phyloP scores from a whole-genome alignment of 2,329 filamentous ascomycete species.

The Sporothrix mexicana region DNA sequence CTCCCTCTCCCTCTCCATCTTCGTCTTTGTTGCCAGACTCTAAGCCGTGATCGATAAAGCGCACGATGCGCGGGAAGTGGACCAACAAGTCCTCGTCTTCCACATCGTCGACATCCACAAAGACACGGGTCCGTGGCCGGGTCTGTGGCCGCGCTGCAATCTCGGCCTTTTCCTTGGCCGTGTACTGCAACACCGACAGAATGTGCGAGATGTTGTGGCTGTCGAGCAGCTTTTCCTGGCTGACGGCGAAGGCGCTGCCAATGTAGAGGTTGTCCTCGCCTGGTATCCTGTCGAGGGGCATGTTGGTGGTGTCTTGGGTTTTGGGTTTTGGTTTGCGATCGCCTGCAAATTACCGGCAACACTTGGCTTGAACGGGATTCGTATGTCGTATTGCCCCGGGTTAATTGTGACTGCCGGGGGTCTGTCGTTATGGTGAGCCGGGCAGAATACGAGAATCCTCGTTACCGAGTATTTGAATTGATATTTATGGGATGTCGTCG shows the following conservation, averaged over 20 bases:
- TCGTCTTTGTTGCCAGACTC: background rate
- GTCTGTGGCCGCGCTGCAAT: conserved; percentile 55
- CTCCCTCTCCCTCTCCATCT: conserved; percentile 36
- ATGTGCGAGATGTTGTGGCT: conserved; percentile 83
- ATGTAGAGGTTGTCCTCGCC: conserved; percentile 76
- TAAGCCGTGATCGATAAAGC: conserved; percentile 66
- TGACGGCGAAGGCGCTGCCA: conserved; percentile 81
- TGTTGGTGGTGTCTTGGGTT: conserved; percentile 40
- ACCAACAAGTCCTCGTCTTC: conserved; percentile 86
- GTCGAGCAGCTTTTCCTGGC: conserved; percentile 69
- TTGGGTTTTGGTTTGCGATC: background rate
- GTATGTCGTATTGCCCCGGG: background rate
- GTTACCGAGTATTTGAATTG: background rate
- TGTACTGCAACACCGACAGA: conserved; percentile 71
- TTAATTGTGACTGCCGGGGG: background rate
- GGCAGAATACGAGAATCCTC: too few species aligned
- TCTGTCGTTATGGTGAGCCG: background rate
- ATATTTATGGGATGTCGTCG: background rate
- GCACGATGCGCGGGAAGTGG: conserved; percentile 77
- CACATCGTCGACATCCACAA: conserved; percentile 85
- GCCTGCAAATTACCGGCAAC: background rate
- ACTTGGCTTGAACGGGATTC: background rate
- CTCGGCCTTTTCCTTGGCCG: conserved; percentile 48
- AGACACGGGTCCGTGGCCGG: conserved; percentile 8
- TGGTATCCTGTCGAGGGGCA: conserved; percentile 70